Percentiles rank a stretch among this genome's conserved stretches.
Conservation (phyloP, 768 basidiomycete species). For the Amanita molliuscula region DNA sequence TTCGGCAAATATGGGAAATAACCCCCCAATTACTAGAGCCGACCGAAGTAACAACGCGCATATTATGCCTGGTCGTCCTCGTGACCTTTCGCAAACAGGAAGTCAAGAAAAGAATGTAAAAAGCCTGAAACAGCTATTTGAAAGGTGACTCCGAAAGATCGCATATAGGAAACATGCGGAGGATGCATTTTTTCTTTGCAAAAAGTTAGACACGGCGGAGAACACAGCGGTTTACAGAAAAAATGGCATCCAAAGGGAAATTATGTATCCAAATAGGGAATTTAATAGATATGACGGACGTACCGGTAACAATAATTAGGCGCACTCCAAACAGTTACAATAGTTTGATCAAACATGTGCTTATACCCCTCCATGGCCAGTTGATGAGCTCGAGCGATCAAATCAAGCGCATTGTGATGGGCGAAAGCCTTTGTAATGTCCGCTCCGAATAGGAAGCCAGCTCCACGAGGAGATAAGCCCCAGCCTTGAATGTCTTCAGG, state of each 20-base stretch:
- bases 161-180: constrained; percentile 4
- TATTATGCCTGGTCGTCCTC: neutral
- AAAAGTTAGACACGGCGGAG: neutral
- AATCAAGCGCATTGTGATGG: constrained; percentile 85
- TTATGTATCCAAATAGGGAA: constrained; percentile 6
- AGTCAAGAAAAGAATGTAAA: neutral
- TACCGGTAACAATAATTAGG: constrained; percentile 98
- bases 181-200: neutral
- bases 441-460: constrained; percentile 90
- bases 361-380: constrained; percentile 98
- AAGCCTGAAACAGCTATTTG: neutral
- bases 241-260: constrained; percentile 1
- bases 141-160: neutral
- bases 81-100: constrained; percentile 1
- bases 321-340: constrained; percentile 97
- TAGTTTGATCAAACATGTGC: constrained; percentile 90
- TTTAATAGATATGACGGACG: constrained; percentile 16
- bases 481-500: constrained; percentile 78
- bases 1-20: neutral
- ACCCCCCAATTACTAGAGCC: neutral
- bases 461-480: constrained; percentile 96
- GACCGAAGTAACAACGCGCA: neutral
- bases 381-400: constrained; percentile 96
- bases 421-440: constrained; percentile 87
- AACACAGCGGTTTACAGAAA: neutral